A percentile compares a stretch with the other conserved stretches of the same genome.
Evolutionary conservation across 2,329 filamentous ascomycete species (phyloP).

Genomic region (Cryphonectria naterciae): DNA sequence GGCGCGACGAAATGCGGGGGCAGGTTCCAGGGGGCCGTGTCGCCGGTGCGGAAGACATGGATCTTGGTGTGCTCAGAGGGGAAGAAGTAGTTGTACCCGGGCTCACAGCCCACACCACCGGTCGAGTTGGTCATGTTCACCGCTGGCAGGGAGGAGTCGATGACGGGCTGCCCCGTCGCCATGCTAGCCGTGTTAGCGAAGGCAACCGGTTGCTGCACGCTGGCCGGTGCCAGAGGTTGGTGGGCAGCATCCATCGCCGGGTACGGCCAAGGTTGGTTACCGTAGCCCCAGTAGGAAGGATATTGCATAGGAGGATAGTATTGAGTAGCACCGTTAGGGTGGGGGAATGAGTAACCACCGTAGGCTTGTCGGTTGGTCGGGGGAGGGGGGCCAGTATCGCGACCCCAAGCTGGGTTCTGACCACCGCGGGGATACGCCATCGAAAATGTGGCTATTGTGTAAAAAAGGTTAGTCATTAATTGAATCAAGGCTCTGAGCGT

Average conservation of each 20-base stretch:
- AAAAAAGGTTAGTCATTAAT: not conserved
- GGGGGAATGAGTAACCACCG: not conserved
- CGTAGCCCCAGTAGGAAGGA: not conserved
- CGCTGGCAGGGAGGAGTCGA: constrained; percentile 52
- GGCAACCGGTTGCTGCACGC: constrained; percentile 28
- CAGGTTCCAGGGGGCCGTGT: constrained; percentile 57
- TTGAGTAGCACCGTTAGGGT: not conserved
- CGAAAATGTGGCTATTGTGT: not conserved
- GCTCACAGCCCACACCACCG: constrained; percentile 62
- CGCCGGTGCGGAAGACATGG: constrained; percentile 56
- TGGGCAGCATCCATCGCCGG: constrained; percentile 11
- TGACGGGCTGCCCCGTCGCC: constrained; percentile 47
- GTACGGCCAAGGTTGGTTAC: not conserved
- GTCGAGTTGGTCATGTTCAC: constrained; percentile 60
- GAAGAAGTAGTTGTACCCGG: constrained; percentile 68
- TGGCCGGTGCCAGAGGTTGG: constrained; percentile 14
- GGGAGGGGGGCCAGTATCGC: constrained; percentile 14
- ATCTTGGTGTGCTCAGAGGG: constrained; percentile 61
- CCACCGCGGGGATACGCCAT: constrained; percentile 17
- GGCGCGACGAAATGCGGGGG: constrained; percentile 46
- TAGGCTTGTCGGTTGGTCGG: not conserved
- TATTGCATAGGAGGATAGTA: constrained; percentile 2
- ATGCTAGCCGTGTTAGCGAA: constrained; percentile 41
- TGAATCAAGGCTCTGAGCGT: not conserved
- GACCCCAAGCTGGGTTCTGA: constrained; percentile 21